Evolutionary conservation across 2,329 filamentous ascomycete genomes (phyloP).

Genomic region (Emmonsiellopsis sp.): DNA sequence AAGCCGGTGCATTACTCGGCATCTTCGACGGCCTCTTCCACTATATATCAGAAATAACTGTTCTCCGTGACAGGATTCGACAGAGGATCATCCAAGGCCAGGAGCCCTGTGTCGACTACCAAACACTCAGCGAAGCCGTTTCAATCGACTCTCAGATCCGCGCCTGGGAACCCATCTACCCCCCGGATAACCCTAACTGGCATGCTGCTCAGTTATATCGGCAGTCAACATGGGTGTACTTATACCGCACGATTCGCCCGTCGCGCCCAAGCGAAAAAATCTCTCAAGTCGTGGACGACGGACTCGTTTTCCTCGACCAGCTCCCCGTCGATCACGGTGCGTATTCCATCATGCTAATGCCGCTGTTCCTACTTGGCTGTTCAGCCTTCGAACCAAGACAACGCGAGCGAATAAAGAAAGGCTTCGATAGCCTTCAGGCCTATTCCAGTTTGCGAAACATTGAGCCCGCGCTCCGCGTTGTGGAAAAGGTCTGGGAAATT

Average conservation of each 20-base stretch:
- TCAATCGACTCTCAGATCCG: constrained; percentile 67
- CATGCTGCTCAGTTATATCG: constrained; percentile 51
- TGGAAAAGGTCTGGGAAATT: constrained; percentile 48
- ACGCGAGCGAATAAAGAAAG: constrained; percentile 44
- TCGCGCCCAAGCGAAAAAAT: constrained; percentile 48
- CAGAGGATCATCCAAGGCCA: constrained; percentile 51
- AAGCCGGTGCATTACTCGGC: constrained; percentile 58
- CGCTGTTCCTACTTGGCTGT: constrained; percentile 52
- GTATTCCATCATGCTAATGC: constrained; percentile 51
- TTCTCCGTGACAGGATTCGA: constrained; percentile 65
- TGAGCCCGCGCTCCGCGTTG: constrained; percentile 44
- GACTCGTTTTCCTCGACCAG: constrained; percentile 46
- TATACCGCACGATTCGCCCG: constrained; percentile 51
- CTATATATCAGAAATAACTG: constrained; percentile 69
- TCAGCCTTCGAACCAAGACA: constrained; percentile 49
- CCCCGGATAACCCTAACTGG: constrained; percentile 43
- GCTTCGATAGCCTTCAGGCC: constrained; percentile 45
- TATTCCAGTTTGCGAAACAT: constrained; percentile 52
- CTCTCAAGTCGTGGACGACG: constrained; percentile 48
- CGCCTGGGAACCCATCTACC: constrained; percentile 58
- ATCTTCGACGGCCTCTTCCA: constrained; percentile 74
- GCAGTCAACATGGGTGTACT: constrained; percentile 55
- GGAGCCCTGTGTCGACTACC: constrained; percentile 64
- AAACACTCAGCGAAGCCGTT: constrained; percentile 60
- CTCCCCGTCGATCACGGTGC: constrained; percentile 46